Percentiles rank a stretch among this genome's conserved stretches.
Evolutionary conservation across 495 filamentous ascomycete species (phyloP).

Genomic region (Tetracladium marchalianum): DNA sequence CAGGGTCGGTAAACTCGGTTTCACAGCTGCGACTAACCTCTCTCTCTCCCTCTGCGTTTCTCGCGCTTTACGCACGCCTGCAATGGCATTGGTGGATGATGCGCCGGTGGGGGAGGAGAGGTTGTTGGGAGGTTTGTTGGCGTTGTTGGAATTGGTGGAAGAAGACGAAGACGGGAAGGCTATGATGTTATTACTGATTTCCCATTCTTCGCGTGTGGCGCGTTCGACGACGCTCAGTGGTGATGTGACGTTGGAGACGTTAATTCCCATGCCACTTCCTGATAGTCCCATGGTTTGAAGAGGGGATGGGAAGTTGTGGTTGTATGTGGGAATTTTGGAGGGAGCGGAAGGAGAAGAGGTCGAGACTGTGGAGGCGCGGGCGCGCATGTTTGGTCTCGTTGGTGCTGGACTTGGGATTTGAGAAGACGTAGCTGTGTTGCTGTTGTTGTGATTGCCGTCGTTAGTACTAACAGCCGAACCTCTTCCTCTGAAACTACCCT

Average conservation of each 20-base stretch:
- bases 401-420: too few relatives aligned
- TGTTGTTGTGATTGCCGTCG: too few relatives aligned
- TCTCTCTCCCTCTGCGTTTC: background rate
- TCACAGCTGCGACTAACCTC: slow-evolving; percentile 11
- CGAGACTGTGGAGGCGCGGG: too few relatives aligned
- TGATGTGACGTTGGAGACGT: slow-evolving; percentile 2
- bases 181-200: background rate
- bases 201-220: slow-evolving; percentile 8
- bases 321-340: background rate
- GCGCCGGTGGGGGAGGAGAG: too few relatives aligned
- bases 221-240: slow-evolving; percentile 12
- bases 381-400: too few relatives aligned
- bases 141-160: background rate
- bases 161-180: background rate
- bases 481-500: background rate
- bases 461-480: too few relatives aligned
- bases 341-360: too few relatives aligned
- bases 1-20: slow-evolving; percentile 15
- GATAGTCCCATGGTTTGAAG: background rate
- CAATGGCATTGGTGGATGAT: too few relatives aligned
- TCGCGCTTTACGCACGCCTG: background rate
- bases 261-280: background rate
- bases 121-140: too few relatives aligned
- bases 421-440: too few relatives aligned
- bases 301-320: background rate